These are phyloP conservation scores for Debaryomyces fabryi DNA, from an alignment of 1,139 yeast species.

Conservation along the genomic window DNA sequence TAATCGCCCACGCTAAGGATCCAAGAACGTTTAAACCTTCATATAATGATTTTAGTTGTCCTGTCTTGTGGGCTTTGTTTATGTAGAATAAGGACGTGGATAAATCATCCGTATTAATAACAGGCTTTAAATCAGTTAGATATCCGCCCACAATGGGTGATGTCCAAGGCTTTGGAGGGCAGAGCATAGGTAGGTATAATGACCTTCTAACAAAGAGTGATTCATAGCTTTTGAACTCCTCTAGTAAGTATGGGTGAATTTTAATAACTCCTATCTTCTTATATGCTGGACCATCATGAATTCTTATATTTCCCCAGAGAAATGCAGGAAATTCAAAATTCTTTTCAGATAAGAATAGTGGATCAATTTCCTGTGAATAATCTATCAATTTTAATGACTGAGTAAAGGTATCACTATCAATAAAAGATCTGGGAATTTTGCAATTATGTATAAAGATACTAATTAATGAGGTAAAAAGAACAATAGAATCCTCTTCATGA, in stretches of 20 bases:
- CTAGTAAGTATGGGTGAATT: constrained; percentile 30
- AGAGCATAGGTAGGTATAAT: constrained; percentile 41
- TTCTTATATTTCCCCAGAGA: constrained; percentile 9
- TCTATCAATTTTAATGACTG: constrained; percentile 9
- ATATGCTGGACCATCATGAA: constrained; percentile 3
- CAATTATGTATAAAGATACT: constrained; percentile 26
- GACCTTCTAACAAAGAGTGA: constrained; percentile 19
- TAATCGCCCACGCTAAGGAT: constrained; percentile 40
- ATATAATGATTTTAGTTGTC: constrained; percentile 38
- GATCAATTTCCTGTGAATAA: constrained; percentile 12
- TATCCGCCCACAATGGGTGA: constrained; percentile 41
- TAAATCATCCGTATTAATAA: constrained; percentile 27
- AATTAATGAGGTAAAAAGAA: constrained; percentile 25
- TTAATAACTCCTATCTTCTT: constrained; percentile 22
- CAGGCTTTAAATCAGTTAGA: constrained; percentile 26
- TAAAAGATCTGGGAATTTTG: constrained; percentile 16
- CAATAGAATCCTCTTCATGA: constrained; percentile 24
- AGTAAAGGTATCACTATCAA: constrained; percentile 2
- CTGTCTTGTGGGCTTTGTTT: constrained; percentile 30
- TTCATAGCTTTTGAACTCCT: constrained; percentile 19
- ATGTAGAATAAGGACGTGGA: constrained; percentile 24
- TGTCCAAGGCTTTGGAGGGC: constrained; percentile 43
- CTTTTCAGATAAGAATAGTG: constrained; percentile 6
- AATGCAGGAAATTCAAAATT: constrained; percentile 13
- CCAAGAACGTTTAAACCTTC: constrained; percentile 35